Evolutionary conservation across 306 rosid genomes (phyloP).

Genomic region (Cicer judaicum): DNA sequence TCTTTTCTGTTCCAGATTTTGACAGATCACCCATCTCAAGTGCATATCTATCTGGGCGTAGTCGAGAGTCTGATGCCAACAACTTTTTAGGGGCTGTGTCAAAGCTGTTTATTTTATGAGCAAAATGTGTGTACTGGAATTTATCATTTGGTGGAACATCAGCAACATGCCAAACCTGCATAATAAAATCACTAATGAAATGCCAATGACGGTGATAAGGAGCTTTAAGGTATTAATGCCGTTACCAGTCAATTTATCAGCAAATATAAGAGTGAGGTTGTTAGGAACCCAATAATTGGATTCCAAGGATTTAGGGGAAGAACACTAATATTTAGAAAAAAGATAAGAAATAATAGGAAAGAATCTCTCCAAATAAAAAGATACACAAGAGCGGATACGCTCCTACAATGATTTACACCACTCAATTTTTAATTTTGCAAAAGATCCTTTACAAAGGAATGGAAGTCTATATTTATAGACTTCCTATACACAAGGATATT

Average conservation of each 20-base stretch:
- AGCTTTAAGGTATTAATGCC: conserved; percentile 4
- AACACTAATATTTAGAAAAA: too few relatives aligned
- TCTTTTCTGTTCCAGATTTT: conserved; percentile 86
- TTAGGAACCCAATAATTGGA: too few relatives aligned
- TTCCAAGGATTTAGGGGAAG: too few relatives aligned
- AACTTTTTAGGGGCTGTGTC: conserved; percentile 77
- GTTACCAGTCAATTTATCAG: conserved; percentile 31
- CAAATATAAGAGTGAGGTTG: not conserved
- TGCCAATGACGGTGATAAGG: conserved; percentile 25
- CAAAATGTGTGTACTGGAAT: conserved; percentile 85
- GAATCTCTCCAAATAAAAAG: too few relatives aligned
- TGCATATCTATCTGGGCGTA: conserved; percentile 92
- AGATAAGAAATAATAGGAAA: too few relatives aligned
- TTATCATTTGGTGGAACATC: conserved; percentile 73
- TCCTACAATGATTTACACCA: too few relatives aligned
- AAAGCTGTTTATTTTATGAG: conserved; percentile 88
- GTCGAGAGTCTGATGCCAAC: conserved; percentile 88
- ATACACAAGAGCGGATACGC: too few relatives aligned
- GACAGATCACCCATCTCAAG: conserved; percentile 87
- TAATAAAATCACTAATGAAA: conserved; percentile 35
- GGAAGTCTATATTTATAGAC: too few relatives aligned
- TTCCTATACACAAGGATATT: too few relatives aligned
- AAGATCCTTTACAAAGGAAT: too few relatives aligned
- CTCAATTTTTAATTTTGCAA: too few relatives aligned
- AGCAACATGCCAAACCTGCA: conserved; percentile 93